These are phyloP conservation scores for Pelargonium citronellum DNA, from an alignment of 441 rosid species.

Conservation along the genomic window DNA sequence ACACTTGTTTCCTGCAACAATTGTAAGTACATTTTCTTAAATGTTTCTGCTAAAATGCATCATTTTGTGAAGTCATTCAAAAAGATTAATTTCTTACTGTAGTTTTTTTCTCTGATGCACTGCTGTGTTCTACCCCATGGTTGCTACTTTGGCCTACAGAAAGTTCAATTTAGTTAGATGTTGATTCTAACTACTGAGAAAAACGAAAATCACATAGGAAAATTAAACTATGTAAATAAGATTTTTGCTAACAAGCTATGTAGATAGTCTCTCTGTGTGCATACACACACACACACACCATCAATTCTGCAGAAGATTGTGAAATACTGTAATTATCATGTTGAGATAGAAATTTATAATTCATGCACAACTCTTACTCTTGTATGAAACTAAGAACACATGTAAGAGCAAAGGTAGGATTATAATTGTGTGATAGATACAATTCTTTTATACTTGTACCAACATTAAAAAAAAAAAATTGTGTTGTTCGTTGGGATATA, in stretches of 20 bases:
- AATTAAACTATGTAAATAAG: not conserved
- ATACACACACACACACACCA: not conserved
- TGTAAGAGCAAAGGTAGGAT: not conserved
- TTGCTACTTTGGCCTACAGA: slow-evolving; percentile 49
- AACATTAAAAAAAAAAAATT: not conserved
- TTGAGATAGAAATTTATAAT: not conserved
- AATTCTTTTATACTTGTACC: not conserved
- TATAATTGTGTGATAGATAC: not conserved
- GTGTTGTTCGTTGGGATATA: not conserved
- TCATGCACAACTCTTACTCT: not conserved
- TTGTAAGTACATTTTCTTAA: slow-evolving; percentile 18
- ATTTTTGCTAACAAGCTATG: not conserved
- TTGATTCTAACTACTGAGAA: not conserved
- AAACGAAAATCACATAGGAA: not conserved
- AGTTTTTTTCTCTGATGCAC: slow-evolving; percentile 31
- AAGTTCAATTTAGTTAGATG: slow-evolving; percentile 11
- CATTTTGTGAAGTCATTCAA: not conserved
- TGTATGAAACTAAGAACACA: not conserved
- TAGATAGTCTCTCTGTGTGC: not conserved
- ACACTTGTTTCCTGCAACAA: slow-evolving; percentile 60
- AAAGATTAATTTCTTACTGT: slow-evolving; percentile 38
- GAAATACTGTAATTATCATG: not conserved
- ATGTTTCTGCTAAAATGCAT: not conserved
- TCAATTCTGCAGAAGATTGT: not conserved
- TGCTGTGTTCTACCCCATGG: slow-evolving; percentile 31